These are phyloP conservation scores for Kalaharituber pfeilii DNA, from an alignment of 2,329 filamentous ascomycete genomes.

Conservation along the genomic window DNA sequence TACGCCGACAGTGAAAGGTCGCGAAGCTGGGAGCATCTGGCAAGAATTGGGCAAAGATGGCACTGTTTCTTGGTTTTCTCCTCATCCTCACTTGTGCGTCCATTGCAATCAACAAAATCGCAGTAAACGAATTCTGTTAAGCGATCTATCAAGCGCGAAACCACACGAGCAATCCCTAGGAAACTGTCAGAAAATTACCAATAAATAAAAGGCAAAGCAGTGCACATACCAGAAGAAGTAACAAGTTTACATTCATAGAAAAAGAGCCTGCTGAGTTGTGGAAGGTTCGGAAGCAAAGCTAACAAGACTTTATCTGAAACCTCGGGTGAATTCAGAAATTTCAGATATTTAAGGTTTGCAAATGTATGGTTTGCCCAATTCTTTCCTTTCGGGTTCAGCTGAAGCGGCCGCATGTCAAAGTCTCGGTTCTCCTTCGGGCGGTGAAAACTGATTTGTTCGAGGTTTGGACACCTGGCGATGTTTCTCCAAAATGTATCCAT, in stretches of 20 bases:
- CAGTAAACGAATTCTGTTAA: conserved; percentile 13
- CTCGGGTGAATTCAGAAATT: conserved; percentile 13
- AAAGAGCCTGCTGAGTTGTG: conserved; percentile 10
- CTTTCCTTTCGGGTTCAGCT: conserved; percentile 4
- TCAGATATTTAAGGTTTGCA: conserved; percentile 8
- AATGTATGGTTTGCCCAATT: conserved; percentile 1
- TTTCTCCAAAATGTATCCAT: conserved; percentile 12
- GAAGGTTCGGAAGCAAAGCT: conserved; percentile 6
- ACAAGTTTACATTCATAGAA: conserved; percentile 17
- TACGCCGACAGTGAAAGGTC: conserved; percentile 14
- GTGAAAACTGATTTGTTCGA: conserved; percentile 13
- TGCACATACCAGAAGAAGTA: conserved; percentile 12
- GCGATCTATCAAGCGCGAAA: conserved; percentile 8
- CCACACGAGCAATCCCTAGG: conserved; percentile 11
- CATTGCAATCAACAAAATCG: conserved; percentile 14
- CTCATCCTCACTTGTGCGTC: conserved; percentile 6
- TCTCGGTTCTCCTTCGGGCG: conserved; percentile 12
- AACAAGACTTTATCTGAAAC: conserved; percentile 12
- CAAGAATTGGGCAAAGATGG: conserved; percentile 12
- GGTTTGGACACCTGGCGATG: conserved; percentile 10
- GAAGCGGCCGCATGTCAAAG: conserved; percentile 7
- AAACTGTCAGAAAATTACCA: conserved; percentile 7
- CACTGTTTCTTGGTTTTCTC: conserved; percentile 5
- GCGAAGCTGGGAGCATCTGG: conserved; percentile 9
- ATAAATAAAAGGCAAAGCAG: not conserved